Conservation (phyloP, 768 basidiomycete genomes). For the Brasilioporus rufonigricans region DNA sequence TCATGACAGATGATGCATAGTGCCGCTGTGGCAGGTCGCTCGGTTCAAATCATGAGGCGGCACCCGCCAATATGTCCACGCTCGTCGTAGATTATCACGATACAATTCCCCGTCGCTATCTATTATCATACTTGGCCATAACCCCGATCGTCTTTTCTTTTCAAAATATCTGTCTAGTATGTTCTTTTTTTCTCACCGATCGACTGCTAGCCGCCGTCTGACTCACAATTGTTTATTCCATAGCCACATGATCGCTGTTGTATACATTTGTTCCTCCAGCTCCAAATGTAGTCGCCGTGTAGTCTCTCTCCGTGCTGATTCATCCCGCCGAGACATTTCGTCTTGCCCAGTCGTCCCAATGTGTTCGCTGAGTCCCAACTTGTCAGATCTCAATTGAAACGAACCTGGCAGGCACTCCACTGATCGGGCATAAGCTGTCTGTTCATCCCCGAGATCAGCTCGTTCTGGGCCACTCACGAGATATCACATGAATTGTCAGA, state of each 20-base stretch:
- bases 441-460: slow-evolving; percentile 6
- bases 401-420: slow-evolving; percentile 10
- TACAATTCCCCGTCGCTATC: slow-evolving; percentile 13
- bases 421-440: slow-evolving; percentile 11
- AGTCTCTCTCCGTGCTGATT: background rate
- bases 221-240: slow-evolving; percentile 11
- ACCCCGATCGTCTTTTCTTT: slow-evolving; percentile 20
- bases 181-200: slow-evolving; percentile 23
- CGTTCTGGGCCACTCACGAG: background rate
- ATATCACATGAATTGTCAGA: slow-evolving; percentile 20
- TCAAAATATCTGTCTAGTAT: slow-evolving; percentile 13
- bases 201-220: slow-evolving; percentile 10
- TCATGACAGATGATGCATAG: slow-evolving; percentile 92
- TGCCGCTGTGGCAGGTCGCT: background rate
- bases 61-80: slow-evolving; percentile 3
- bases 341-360: slow-evolving; percentile 1
- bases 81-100: slow-evolving; percentile 8
- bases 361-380: slow-evolving; percentile 18
- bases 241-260: slow-evolving; percentile 25
- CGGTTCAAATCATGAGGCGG: background rate
- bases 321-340: slow-evolving; percentile 22
- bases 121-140: slow-evolving; percentile 19
- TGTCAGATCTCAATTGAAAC: slow-evolving; percentile 3
- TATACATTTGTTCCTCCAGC: slow-evolving; percentile 9
- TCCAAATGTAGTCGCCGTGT: slow-evolving; percentile 19